Base-by-base conservation (phyloP, 208 protist species). In the Acanthamoeba castellanii region DNA sequence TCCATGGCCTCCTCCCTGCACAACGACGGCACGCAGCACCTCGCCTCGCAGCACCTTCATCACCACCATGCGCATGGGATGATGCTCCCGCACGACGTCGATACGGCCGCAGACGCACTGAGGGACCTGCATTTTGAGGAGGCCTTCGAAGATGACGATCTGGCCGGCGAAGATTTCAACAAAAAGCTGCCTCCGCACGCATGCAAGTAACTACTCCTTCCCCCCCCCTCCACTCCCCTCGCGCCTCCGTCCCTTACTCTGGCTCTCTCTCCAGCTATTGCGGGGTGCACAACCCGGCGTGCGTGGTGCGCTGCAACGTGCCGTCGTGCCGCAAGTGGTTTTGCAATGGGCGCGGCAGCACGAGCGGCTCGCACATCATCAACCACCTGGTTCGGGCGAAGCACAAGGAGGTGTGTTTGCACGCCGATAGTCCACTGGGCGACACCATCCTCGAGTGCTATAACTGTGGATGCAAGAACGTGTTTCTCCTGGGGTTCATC, bases 401-500 rank as follows among this genome's bases (percentile, higher is more conserved):
- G 57, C 61, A 76, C 47, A 94, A 87, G 50, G 52, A 96, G 22
- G 81, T 99, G 52, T 57, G 70, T 27, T 96, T 99, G 25, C 98
- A 99, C 96, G 16, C 92, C 16, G 97, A 99, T n/a, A 97, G 96
- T 34, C 97, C 96, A 25, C 95, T 99, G n/a, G 98, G 98, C 87
- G 99, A 99, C 59, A 98, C 98, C 9, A 93, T 96, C 42, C 92
- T 99, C 16, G 98, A 99, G 96, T 99, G 99, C 96, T 99, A 99
- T 95, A 98, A 98, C 92, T 99, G 98, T 95, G 97, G 97, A 16
- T 98, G 96, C 37, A 95, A 95, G 37, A 99, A 99, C 91, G 95
- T 99, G 5, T 99, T 99, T 96, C 92, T 98, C 7, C 95, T 99
- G 0, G 99, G 99, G 11, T 99, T 98, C 95, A 98, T 99, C n/a